phyloP scores from a whole-genome alignment of 495 filamentous ascomycete genomes.

The Thermothielavioides terrestris region DNA sequence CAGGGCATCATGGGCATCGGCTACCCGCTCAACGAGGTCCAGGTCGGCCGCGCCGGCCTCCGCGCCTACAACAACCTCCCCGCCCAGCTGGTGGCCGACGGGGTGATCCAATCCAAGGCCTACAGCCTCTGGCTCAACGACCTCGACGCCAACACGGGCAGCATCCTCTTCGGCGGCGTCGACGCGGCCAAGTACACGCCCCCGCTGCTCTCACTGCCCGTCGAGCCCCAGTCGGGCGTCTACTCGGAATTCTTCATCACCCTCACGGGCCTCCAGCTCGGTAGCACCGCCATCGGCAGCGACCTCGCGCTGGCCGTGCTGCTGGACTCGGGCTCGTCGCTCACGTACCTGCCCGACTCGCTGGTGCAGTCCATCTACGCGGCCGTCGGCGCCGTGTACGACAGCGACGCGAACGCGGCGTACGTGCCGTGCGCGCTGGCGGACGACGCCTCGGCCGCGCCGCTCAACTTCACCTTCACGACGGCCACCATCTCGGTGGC shows the following conservation, averaged over 20 bases:
- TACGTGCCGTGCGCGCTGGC: conserved; percentile 67
- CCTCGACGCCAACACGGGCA: conserved; percentile 62
- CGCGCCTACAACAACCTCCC: conserved; percentile 72
- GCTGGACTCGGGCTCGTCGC: conserved; percentile 85
- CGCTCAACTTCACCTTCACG: conserved; percentile 61
- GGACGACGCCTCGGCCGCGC: conserved; percentile 43
- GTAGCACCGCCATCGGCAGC: conserved; percentile 38
- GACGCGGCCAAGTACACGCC: conserved; percentile 73
- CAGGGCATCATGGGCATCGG: conserved; percentile 89
- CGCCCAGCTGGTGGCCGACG: conserved; percentile 58
- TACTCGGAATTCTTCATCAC: conserved; percentile 78
- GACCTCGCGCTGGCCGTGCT: conserved; percentile 60
- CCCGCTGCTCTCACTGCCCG: conserved; percentile 63
- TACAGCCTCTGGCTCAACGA: conserved; percentile 90
- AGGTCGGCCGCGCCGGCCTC: conserved; percentile 52
- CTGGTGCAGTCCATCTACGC: conserved; percentile 57
- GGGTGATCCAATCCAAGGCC: conserved; percentile 67
- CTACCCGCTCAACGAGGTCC: conserved; percentile 75
- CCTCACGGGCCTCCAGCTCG: conserved; percentile 49
- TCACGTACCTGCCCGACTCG: conserved; percentile 74
- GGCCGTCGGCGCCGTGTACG: conserved; percentile 55
- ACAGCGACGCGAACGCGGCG: conserved; percentile 45
- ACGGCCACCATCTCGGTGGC: conserved; percentile 59
- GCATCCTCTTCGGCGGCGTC: conserved; percentile 86
- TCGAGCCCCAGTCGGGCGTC: conserved; percentile 49